Conservation (phyloP, 768 basidiomycete genomes). For the Tephrocybe sp. region DNA sequence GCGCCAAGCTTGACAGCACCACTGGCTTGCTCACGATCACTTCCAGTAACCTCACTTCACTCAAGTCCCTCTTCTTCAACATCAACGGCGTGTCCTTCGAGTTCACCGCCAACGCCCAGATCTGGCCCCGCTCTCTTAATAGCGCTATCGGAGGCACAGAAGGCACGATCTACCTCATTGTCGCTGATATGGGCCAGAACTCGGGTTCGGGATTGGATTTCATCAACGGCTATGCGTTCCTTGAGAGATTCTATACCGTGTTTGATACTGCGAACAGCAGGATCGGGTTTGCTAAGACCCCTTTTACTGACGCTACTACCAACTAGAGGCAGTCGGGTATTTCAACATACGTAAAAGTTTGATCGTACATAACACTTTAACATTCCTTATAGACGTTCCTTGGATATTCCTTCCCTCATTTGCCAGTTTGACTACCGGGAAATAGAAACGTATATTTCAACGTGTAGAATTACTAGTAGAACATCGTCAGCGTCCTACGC, state of each 20-base stretch:
- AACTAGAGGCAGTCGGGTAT: conserved; percentile 16
- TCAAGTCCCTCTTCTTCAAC: no score
- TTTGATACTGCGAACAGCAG: conserved; percentile 57
- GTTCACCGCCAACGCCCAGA: conserved; percentile 37
- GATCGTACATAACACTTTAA: no score
- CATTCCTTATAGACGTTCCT: no score
- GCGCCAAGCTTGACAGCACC: conserved; percentile 34
- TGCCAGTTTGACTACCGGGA: no score
- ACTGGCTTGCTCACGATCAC: conserved; percentile 56
- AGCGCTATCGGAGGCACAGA: conserved; percentile 28
- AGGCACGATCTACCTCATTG: conserved; percentile 31
- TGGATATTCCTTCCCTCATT: no score
- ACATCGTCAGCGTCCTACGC: no score
- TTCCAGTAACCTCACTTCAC: background rate
- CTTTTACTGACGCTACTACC: conserved; percentile 44
- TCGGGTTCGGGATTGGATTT: conserved; percentile 51
- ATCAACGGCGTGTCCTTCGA: conserved; percentile 34
- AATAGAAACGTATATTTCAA: no score
- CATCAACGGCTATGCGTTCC: conserved; percentile 51
- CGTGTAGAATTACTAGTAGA: no score
- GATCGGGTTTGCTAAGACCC: conserved; percentile 55
- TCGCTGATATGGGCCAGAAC: conserved; percentile 34
- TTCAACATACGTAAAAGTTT: no score
- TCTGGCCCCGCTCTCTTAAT: conserved; percentile 34
- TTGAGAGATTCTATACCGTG: conserved; percentile 66